Percentiles rank a stretch among this genome's conserved stretches.
These are phyloP conservation scores for Magnusiomyces paraingens DNA, from an alignment of 1,139 yeast species.

Conservation along the genomic window DNA sequence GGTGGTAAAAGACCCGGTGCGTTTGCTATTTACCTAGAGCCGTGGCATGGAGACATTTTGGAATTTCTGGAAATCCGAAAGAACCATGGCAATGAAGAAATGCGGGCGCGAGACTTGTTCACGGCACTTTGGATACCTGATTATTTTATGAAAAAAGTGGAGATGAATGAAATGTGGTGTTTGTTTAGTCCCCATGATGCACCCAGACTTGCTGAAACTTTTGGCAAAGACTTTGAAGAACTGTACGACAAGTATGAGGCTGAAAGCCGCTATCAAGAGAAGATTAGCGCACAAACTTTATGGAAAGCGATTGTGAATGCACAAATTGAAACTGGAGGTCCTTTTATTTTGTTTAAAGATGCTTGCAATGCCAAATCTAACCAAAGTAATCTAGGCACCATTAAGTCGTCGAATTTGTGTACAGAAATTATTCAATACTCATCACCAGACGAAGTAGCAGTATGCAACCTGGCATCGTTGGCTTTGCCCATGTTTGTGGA, in stretches of 20 bases:
- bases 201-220: conserved; percentile 71
- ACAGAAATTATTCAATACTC: conserved; percentile 89
- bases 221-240: conserved; percentile 73
- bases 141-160: conserved; percentile 83
- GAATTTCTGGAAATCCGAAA: conserved; percentile 80
- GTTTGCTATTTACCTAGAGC: conserved; percentile 80
- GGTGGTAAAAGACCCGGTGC: conserved; percentile 96
- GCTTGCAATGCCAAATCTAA: conserved; percentile 77
- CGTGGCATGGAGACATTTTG: conserved; percentile 86
- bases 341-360: conserved; percentile 87
- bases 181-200: conserved; percentile 85
- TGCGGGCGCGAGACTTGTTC: conserved; percentile 83
- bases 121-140: conserved; percentile 92
- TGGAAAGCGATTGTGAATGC: conserved; percentile 86
- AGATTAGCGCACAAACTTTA: conserved; percentile 77
- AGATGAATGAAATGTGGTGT: conserved; percentile 72
- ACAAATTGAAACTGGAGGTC: conserved; percentile 90
- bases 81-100: conserved; percentile 88
- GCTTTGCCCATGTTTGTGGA: conserved; percentile 67
- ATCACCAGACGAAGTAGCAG: conserved; percentile 82
- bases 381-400: conserved; percentile 81
- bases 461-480: conserved; percentile 82
- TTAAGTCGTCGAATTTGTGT: conserved; percentile 83
- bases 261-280: conserved; percentile 63
- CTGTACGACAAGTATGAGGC: conserved; percentile 66